phyloP scores from a whole-genome alignment of 305 asterid species.

The Nicotiana rustica region DNA sequence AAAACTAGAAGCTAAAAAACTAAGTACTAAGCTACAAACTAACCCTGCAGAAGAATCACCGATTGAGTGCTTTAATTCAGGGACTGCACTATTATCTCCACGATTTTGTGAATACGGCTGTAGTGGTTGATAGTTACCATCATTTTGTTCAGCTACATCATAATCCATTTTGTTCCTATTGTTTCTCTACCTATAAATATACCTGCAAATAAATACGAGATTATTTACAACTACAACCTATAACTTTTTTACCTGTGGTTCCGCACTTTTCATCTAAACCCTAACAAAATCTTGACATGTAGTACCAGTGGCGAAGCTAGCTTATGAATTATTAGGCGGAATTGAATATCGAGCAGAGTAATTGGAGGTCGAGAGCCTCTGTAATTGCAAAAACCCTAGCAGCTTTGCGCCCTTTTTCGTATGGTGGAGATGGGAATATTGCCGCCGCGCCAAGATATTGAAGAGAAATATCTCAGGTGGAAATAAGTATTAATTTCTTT shows the following conservation, averaged over 20 bases:
- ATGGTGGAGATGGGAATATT: constrained; percentile 18
- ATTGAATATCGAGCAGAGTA: constrained; percentile 30
- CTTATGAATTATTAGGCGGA: constrained; percentile 48
- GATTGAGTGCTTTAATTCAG: constrained; percentile 66
- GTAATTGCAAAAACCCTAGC: constrained; percentile 61
- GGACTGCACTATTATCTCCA: constrained; percentile 48
- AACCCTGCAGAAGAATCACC: constrained; percentile 97
- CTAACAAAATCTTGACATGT: constrained; percentile 51
- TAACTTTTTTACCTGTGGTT: constrained; percentile 41
- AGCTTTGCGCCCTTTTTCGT: neutral
- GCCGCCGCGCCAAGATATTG: neutral
- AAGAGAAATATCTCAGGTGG: too few relatives aligned
- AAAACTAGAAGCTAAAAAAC: constrained; percentile 51
- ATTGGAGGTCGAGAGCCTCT: constrained; percentile 43
- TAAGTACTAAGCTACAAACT: constrained; percentile 57
- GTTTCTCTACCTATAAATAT: constrained; percentile 59
- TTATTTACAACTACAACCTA: constrained; percentile 49
- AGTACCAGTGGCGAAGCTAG: constrained; percentile 53
- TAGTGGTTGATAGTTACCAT: constrained; percentile 27
- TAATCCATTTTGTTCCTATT: constrained; percentile 76
- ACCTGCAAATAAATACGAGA: constrained; percentile 64
- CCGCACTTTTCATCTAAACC: constrained; percentile 42
- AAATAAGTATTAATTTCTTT: too few relatives aligned
- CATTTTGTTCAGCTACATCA: constrained; percentile 75
- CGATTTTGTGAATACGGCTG: constrained; percentile 34